These are phyloP conservation scores for Rhodotorula sp. DNA, from an alignment of 1,284 basidiomycete genomes.

Conservation along the genomic window DNA sequence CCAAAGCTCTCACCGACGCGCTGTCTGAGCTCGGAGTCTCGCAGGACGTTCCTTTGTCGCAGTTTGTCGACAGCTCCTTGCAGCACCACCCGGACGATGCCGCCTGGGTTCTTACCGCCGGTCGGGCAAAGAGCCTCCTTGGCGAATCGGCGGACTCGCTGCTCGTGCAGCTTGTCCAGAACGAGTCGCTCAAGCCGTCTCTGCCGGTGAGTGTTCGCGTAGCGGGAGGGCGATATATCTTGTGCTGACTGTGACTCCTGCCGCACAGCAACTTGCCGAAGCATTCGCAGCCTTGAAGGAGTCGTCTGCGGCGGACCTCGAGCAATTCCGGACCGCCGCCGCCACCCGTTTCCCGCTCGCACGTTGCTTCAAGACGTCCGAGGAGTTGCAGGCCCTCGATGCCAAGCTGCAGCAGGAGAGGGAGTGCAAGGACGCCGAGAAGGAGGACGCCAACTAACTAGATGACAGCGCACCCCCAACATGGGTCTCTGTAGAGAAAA, in stretches of 20 bases:
- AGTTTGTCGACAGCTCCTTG: constrained; percentile 70
- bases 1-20: constrained; percentile 51
- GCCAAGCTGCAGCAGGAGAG: constrained; percentile 2
- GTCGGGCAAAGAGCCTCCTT: constrained; percentile 57
- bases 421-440: neutral
- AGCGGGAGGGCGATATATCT: too few relatives aligned
- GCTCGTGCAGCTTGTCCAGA: constrained; percentile 57
- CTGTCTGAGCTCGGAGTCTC: constrained; percentile 57
- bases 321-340: constrained; percentile 61
- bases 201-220: constrained; percentile 62
- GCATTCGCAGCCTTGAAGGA: neutral
- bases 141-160: constrained; percentile 55
- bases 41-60: constrained; percentile 57
- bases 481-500: neutral
- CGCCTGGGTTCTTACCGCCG: constrained; percentile 61
- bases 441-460: constrained; percentile 1
- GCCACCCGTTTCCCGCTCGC: constrained; percentile 60
- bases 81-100: constrained; percentile 53
- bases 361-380: constrained; percentile 61
- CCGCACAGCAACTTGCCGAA: constrained; percentile 35
- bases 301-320: constrained; percentile 55
- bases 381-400: constrained; percentile 48
- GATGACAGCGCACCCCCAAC: neutral
- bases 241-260: too few relatives aligned
- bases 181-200: constrained; percentile 54